Conservation (phyloP, 208 protist genomes). For the Crithidia acanthocephali region DNA sequence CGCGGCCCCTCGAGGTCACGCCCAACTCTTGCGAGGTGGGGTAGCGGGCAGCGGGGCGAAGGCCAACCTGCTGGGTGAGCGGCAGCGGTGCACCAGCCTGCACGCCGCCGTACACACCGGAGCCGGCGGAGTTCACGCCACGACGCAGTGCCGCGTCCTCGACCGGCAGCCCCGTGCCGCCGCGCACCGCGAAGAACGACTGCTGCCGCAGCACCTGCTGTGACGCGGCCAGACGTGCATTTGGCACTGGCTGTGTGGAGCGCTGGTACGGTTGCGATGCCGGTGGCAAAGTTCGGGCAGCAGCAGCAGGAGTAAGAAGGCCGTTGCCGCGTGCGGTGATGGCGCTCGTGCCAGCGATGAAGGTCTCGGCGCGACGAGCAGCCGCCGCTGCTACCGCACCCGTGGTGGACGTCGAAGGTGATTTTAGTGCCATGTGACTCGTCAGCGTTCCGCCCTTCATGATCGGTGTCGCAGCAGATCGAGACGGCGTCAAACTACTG, state of each 20-base stretch:
- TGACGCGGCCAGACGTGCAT: conserved; percentile 18
- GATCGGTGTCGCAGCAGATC: not conserved
- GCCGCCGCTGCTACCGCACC: not conserved
- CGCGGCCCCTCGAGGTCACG: conserved; percentile 56
- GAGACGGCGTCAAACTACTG: not conserved
- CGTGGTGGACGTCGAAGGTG: not conserved
- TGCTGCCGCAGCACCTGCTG: conserved; percentile 41
- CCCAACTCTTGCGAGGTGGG: conserved; percentile 45
- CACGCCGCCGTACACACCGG: conserved; percentile 63
- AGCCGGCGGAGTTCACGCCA: conserved; percentile 16
- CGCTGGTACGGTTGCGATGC: not conserved
- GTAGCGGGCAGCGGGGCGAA: conserved; percentile 24
- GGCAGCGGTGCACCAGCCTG: conserved; percentile 40
- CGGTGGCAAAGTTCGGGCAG: not conserved
- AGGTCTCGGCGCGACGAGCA: not conserved
- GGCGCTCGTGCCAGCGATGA: not conserved
- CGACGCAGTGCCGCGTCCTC: conserved; percentile 32
- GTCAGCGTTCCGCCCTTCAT: conserved; percentile 16
- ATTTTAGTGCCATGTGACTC: conserved; percentile 8
- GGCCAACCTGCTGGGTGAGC: conserved; percentile 28
- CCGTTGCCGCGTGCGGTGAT: not conserved
- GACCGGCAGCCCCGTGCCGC: conserved; percentile 53
- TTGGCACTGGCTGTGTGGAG: conserved; percentile 1
- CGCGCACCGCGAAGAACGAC: conserved; percentile 65
- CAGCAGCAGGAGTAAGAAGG: not conserved